Evolutionary conservation across 1,284 basidiomycete genomes (phyloP).

Genomic region (Austroboletus novae-zelandiae): DNA sequence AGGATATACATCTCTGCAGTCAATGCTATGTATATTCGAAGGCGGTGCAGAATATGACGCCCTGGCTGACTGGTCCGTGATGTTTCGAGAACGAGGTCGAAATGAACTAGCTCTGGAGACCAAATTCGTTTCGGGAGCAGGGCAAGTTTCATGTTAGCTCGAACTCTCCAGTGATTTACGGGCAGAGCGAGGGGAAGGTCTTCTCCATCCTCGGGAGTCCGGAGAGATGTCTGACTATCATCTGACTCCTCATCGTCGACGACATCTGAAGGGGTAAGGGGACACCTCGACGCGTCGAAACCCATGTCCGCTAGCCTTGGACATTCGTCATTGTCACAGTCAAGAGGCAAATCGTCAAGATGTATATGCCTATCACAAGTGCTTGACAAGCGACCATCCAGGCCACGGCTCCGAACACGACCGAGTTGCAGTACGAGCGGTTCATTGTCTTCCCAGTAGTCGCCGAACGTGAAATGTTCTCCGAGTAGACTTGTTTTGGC

Average conservation of each 20-base stretch:
- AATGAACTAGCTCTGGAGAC: slow-evolving; percentile 27
- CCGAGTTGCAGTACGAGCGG: slow-evolving; percentile 20
- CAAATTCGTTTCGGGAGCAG: slow-evolving; percentile 1
- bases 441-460: slow-evolving; percentile 28
- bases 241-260: slow-evolving; percentile 31
- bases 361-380: slow-evolving; percentile 5
- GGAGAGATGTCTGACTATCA: slow-evolving; percentile 23
- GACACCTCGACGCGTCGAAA: slow-evolving; percentile 24
- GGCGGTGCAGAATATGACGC: background rate
- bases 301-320: slow-evolving; percentile 8
- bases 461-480: slow-evolving; percentile 21
- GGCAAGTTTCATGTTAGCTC: background rate
- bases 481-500: slow-evolving; percentile 24
- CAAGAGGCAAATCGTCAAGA: slow-evolving; percentile 9
- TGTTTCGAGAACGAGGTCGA: slow-evolving; percentile 25
- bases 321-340: slow-evolving; percentile 3
- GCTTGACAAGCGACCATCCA: background rate
- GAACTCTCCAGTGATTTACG: background rate
- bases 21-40: background rate
- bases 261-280: slow-evolving; percentile 26
- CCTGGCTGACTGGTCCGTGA: slow-evolving; percentile 5
- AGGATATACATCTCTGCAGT: slow-evolving; percentile 1
- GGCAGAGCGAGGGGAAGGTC: slow-evolving; percentile 11
- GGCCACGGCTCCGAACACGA: slow-evolving; percentile 1
- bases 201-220: slow-evolving; percentile 28